Conservation (phyloP, 129 eudicot species). For the Flaveria bidentis region DNA sequence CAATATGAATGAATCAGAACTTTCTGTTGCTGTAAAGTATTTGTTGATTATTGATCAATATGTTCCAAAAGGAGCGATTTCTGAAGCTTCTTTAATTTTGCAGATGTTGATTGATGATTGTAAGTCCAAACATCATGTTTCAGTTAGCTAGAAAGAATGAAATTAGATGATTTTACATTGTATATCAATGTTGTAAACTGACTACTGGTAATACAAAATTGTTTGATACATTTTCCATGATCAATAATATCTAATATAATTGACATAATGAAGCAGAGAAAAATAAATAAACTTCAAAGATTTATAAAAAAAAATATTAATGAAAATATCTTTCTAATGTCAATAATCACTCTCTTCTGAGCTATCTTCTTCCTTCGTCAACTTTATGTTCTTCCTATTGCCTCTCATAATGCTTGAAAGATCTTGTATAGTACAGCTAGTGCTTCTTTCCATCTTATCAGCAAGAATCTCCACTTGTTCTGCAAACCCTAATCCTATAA, state of each 20-base stretch:
- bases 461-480: conserved; percentile 66
- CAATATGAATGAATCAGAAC: conserved; percentile 55
- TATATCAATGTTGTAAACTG: background rate
- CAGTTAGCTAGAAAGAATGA: conserved; percentile 22
- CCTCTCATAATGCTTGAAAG: conserved; percentile 64
- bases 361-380: conserved; percentile 42
- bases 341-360: conserved; percentile 58
- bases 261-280: background rate
- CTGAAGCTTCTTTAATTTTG: conserved; percentile 61
- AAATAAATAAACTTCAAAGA: background rate
- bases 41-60: conserved; percentile 44
- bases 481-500: conserved; percentile 65
- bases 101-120: conserved; percentile 48
- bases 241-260: no score
- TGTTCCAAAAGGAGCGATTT: conserved; percentile 35
- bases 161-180: conserved; percentile 1
- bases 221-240: no score
- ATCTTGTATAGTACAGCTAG: conserved; percentile 65
- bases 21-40: conserved; percentile 54
- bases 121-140: conserved; percentile 40
- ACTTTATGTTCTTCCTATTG: conserved; percentile 36
- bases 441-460: conserved; percentile 89
- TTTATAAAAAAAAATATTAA: background rate
- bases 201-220: no score
- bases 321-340: background rate